Conservation (phyloP, 2,329 filamentous ascomycete genomes). For the Byssoonygena ceratinophila region DNA sequence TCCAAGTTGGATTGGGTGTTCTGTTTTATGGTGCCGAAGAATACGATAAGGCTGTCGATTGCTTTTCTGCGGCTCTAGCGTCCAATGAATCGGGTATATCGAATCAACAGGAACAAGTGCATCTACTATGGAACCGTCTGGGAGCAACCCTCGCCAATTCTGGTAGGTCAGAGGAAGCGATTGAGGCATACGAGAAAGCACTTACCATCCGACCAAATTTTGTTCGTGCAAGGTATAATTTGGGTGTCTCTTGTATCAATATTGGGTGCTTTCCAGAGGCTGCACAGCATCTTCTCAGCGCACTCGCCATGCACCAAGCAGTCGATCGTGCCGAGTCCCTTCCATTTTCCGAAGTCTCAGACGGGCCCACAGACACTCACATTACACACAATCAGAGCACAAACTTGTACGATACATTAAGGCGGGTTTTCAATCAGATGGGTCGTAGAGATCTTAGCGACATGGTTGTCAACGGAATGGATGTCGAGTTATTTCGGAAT, state of each 20-base stretch:
- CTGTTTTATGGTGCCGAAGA: conserved; percentile 97
- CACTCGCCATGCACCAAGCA: conserved; percentile 88
- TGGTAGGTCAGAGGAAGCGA: conserved; percentile 87
- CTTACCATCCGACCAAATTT: conserved; percentile 88
- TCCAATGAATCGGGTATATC: conserved; percentile 71
- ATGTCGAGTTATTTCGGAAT: conserved; percentile 75
- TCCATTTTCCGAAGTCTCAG: conserved; percentile 70
- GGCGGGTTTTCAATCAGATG: conserved; percentile 96
- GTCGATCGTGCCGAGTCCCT: conserved; percentile 77
- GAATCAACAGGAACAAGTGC: conserved; percentile 76
- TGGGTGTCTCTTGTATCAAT: conserved; percentile 94
- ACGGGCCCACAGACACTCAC: conserved; percentile 53
- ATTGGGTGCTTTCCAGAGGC: conserved; percentile 92
- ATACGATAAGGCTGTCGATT: conserved; percentile 97
- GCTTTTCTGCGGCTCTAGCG: conserved; percentile 84
- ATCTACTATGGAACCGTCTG: conserved; percentile 93
- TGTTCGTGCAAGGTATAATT: conserved; percentile 90
- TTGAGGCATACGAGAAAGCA: conserved; percentile 89
- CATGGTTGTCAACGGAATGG: conserved; percentile 76
- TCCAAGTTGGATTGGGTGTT: conserved; percentile 92
- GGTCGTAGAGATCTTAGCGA: conserved; percentile 77
- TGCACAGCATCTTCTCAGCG: conserved; percentile 81
- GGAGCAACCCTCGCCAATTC: conserved; percentile 93
- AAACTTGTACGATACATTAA: conserved; percentile 87
- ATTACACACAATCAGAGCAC: conserved; percentile 80